Evolutionary conservation across 164 flowering plant species (phyloP).

Genomic region (Vitis riparia): DNA sequence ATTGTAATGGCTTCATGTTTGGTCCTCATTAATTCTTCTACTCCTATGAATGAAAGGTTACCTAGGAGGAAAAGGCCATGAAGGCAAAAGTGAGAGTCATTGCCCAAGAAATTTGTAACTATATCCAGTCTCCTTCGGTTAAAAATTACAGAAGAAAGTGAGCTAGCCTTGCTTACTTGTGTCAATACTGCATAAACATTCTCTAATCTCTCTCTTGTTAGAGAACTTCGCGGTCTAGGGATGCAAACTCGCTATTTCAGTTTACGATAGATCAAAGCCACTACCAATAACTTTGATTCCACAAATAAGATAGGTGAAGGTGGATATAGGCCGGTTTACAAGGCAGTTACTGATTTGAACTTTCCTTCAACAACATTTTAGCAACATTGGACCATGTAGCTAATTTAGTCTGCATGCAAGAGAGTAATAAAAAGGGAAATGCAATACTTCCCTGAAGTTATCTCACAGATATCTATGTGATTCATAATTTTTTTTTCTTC

Average conservation of each 20-base stretch:
- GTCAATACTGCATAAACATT: no score
- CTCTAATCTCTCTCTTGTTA: not conserved
- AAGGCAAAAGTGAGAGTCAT: conserved; percentile 45
- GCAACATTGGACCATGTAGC: no score
- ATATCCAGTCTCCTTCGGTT: no score
- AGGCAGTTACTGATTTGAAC: conserved; percentile 36
- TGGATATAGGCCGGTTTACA: conserved; percentile 82
- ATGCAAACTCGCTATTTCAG: conserved; percentile 64
- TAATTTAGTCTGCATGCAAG: no score
- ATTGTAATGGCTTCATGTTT: conserved; percentile 51
- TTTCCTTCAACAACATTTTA: not conserved
- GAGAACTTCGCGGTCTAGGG: conserved; percentile 64
- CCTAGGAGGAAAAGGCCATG: conserved; percentile 45
- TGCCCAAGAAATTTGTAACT: no score
- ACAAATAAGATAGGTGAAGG: conserved; percentile 87
- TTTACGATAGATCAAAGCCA: conserved; percentile 69
- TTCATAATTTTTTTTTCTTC: not conserved
- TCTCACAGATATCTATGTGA: not conserved
- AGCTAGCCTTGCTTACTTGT: no score
- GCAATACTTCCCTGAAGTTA: no score
- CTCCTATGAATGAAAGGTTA: conserved; percentile 46
- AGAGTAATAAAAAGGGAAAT: no score
- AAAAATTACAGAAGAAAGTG: no score
- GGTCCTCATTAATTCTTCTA: conserved; percentile 30
- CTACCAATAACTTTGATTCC: conserved; percentile 70